These are phyloP conservation scores for Withania somnifera DNA, from an alignment of 305 asterid genomes.

Conservation along the genomic window DNA sequence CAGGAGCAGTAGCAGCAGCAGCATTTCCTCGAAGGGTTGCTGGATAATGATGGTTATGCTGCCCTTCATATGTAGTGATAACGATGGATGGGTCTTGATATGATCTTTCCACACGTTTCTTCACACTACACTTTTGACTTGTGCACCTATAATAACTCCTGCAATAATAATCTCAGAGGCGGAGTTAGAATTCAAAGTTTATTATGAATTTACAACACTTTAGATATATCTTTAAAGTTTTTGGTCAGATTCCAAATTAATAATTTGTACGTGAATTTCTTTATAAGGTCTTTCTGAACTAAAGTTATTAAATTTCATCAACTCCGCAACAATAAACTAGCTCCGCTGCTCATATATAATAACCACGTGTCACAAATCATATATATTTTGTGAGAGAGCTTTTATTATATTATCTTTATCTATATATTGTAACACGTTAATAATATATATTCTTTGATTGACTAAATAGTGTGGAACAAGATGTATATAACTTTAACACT, in stretches of 20 bases:
- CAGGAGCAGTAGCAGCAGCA: conserved; percentile 33
- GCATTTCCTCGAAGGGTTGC: conserved; percentile 48
- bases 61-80: conserved; percentile 80
- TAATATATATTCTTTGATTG: not conserved
- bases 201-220: too few relatives aligned
- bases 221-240: not conserved
- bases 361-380: not conserved
- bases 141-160: conserved; percentile 81
- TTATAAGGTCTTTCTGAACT: not conserved
- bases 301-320: not conserved
- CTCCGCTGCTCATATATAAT: not conserved
- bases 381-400: not conserved
- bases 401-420: not conserved
- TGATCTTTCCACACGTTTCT: conserved; percentile 73
- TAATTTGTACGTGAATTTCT: not conserved
- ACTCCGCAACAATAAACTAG: not conserved
- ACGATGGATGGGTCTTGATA: conserved; percentile 52
- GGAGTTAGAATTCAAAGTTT: not conserved
- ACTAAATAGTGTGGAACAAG: not conserved
- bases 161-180: not conserved
- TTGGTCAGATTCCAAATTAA: not conserved
- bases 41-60: conserved; percentile 75
- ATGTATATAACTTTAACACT: not conserved
- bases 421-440: too few relatives aligned
- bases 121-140: conserved; percentile 46